These are phyloP conservation scores for Puccinia brachypodii DNA, from an alignment of 1,284 basidiomycete species.

Conservation along the genomic window DNA sequence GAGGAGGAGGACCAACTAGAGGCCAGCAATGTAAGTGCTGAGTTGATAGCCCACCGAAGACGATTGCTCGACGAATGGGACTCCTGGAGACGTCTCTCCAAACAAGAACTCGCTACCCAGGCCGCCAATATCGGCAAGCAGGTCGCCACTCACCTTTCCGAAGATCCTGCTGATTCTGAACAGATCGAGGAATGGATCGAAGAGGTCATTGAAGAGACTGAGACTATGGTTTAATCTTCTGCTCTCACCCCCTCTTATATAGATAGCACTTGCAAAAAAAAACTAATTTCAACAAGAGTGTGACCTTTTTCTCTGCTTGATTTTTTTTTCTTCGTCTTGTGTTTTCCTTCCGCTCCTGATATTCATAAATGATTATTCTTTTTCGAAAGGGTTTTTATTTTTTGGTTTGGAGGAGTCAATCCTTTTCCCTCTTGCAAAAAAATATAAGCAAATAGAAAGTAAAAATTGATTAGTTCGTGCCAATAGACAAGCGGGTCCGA, in stretches of 20 bases:
- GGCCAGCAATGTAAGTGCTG: slow-evolving; percentile 89
- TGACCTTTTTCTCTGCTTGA: neutral
- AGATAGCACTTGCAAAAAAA: neutral
- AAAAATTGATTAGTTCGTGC: too few species aligned
- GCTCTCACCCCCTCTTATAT: neutral
- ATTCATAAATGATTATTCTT: neutral
- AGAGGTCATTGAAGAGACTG: slow-evolving; percentile 57
- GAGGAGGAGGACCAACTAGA: slow-evolving; percentile 97
- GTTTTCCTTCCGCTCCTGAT: neutral
- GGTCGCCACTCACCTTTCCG: neutral
- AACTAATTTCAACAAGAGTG: neutral
- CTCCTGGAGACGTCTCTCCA: slow-evolving; percentile 67
- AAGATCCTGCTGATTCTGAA: slow-evolving; percentile 49
- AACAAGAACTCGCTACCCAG: neutral
- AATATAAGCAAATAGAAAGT: too few species aligned
- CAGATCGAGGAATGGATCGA: slow-evolving; percentile 58
- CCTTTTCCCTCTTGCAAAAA: too few species aligned
- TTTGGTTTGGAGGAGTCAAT: too few species aligned
- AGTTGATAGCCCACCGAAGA: slow-evolving; percentile 85
- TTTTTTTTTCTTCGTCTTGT: neutral
- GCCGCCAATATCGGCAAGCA: neutral
- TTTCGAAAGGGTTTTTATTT: neutral
- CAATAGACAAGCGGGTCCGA: too few species aligned
- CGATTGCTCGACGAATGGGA: slow-evolving; percentile 98
- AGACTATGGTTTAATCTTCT: slow-evolving; percentile 50